phyloP scores from a whole-genome alignment of 305 asterid species.

The Fraxinus albicans region DNA sequence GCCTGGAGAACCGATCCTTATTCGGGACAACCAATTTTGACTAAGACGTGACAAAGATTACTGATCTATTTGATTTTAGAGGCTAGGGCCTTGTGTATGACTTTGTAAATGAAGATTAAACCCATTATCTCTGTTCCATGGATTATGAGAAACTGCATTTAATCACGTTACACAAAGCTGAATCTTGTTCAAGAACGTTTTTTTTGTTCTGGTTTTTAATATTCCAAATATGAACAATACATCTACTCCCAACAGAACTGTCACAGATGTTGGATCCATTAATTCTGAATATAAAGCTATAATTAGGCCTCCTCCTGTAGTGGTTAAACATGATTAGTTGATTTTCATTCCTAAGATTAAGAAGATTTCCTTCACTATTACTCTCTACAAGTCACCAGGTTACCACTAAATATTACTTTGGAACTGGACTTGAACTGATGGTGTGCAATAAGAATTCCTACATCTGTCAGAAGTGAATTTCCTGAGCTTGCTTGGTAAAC shows the following conservation, averaged over 20 bases:
- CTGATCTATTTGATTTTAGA: conserved; percentile 48
- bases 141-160: conserved; percentile 33
- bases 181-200: conserved; percentile 21
- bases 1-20: conserved; percentile 22
- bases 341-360: conserved; percentile 28
- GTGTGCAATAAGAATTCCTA: conserved; percentile 40
- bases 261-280: conserved; percentile 40
- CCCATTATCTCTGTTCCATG: conserved; percentile 43
- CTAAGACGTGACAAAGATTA: conserved; percentile 31
- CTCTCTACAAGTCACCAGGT: conserved; percentile 33
- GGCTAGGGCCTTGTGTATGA: conserved; percentile 45
- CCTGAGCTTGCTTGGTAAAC: conserved; percentile 1
- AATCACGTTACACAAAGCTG: conserved; percentile 32
- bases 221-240: conserved; percentile 35
- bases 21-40: conserved; percentile 34
- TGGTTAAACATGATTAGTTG: conserved; percentile 34
- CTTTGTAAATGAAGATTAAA: conserved; percentile 36
- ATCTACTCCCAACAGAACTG: conserved; percentile 31
- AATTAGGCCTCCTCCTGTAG: conserved; percentile 22
- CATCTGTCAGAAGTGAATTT: conserved; percentile 42
- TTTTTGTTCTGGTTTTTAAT: conserved; percentile 37
- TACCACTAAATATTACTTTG: conserved; percentile 40
- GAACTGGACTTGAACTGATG: conserved; percentile 51
- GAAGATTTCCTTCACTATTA: conserved; percentile 41
- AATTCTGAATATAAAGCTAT: conserved; percentile 31